Evolutionary conservation across 164 flowering plant species (phyloP).

Genomic region (Brasenia schreberi): DNA sequence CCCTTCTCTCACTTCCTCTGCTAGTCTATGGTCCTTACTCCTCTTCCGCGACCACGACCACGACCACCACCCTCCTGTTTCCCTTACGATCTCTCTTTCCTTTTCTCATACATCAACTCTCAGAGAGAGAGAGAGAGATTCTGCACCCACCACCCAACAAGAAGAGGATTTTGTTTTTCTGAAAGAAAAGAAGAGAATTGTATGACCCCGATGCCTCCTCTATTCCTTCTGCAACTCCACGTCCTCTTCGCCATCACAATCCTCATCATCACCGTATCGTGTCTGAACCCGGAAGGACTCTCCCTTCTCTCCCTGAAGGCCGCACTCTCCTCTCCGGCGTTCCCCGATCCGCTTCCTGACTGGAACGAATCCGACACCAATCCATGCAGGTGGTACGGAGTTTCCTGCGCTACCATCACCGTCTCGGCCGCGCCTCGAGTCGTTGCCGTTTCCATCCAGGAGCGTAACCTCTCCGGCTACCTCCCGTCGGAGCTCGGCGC

Average conservation of each 20-base stretch:
- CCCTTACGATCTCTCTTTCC: too few relatives aligned
- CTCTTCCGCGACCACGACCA: not conserved
- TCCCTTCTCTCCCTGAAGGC: not conserved
- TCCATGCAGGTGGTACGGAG: slow-evolving; percentile 49
- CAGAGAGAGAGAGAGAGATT: too few relatives aligned
- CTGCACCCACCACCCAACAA: too few relatives aligned
- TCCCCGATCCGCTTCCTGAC: not conserved
- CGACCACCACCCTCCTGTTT: not conserved
- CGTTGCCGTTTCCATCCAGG: slow-evolving; percentile 55
- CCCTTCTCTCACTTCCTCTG: slow-evolving; percentile 16
- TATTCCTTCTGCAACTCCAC: not conserved
- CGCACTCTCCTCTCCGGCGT: not conserved
- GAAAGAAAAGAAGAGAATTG: not conserved
- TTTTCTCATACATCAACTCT: too few relatives aligned
- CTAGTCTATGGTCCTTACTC: not conserved
- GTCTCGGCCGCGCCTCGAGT: slow-evolving; percentile 42
- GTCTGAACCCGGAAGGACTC: not conserved
- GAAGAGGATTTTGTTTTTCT: too few relatives aligned
- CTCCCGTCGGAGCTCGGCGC: slow-evolving; percentile 77
- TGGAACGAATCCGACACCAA: not conserved
- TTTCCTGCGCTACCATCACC: slow-evolving; percentile 50
- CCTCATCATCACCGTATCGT: not conserved
- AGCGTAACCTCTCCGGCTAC: slow-evolving; percentile 50
- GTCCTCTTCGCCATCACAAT: not conserved
- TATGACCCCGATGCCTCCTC: not conserved